Evolutionary conservation across 768 basidiomycete genomes (phyloP).

Genomic region (Glaciozyma martinii): DNA sequence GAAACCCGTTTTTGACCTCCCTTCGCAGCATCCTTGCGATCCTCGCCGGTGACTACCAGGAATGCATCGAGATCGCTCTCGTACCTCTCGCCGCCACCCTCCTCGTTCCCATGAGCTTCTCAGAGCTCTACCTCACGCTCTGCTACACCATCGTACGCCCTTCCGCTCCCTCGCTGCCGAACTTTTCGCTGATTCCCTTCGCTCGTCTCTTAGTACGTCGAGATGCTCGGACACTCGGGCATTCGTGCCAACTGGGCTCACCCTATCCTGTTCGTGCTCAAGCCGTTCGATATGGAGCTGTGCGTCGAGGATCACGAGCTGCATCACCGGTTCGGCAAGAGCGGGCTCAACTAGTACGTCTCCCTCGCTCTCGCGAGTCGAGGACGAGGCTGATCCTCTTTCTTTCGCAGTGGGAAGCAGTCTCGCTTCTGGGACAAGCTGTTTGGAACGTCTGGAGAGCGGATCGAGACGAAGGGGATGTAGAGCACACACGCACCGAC

Average conservation of each 20-base stretch:
- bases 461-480: constrained; percentile 21
- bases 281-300: constrained; percentile 10
- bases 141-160: constrained; percentile 1
- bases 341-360: constrained; percentile 6
- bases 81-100: constrained; percentile 3
- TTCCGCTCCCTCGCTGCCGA: background rate
- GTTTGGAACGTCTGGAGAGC: constrained; percentile 15
- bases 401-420: constrained; percentile 7
- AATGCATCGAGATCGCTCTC: constrained; percentile 15
- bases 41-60: constrained; percentile 17
- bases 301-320: constrained; percentile 23
- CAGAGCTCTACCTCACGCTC: constrained; percentile 8
- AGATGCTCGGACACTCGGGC: constrained; percentile 23
- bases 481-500: background rate
- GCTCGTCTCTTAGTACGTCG: constrained; percentile 8
- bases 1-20: too few relatives aligned
- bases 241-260: constrained; percentile 14
- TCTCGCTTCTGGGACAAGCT: constrained; percentile 9
- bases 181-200: background rate
- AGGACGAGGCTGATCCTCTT: background rate
- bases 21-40: constrained; percentile 11
- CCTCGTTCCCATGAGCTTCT: constrained; percentile 18
- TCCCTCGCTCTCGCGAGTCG: background rate
- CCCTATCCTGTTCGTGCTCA: constrained; percentile 13
- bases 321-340: constrained; percentile 20